A percentile compares a stretch with the other conserved stretches of the same genome.
Evolutionary conservation across 2,329 filamentous ascomycete genomes (phyloP).

Genomic region (Monascus ruber): DNA sequence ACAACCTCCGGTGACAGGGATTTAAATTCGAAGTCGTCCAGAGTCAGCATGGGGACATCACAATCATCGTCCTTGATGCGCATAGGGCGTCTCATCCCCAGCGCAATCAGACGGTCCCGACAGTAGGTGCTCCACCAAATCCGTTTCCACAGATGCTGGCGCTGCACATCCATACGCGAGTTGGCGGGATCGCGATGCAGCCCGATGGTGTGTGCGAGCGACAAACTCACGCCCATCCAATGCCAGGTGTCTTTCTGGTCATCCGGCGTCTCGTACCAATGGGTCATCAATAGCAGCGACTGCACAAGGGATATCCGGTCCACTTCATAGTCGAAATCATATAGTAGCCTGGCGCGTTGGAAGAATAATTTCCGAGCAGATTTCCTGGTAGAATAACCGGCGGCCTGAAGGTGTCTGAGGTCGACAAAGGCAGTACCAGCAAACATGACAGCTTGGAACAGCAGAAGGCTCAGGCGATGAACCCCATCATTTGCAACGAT

Average conservation of each 20-base stretch:
- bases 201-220: constrained; percentile 84
- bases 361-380: constrained; percentile 81
- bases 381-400: constrained; percentile 68
- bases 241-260: constrained; percentile 98
- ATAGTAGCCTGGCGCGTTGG: constrained; percentile 75
- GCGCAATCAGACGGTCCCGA: constrained; percentile 79
- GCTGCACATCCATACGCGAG: constrained; percentile 60
- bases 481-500: constrained; percentile 58
- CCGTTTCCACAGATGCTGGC: constrained; percentile 79
- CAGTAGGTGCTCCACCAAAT: constrained; percentile 99
- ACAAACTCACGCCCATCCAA: constrained; percentile 95
- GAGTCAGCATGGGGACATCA: constrained; percentile 78
- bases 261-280: constrained; percentile 95
- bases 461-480: constrained; percentile 64
- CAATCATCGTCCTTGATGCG: constrained; percentile 89
- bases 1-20: constrained; percentile 56
- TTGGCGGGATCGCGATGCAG: constrained; percentile 75
- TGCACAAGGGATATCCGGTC: constrained; percentile 85
- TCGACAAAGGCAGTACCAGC: constrained; percentile 81
- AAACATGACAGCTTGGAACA: constrained; percentile 95
- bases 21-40: constrained; percentile 73
- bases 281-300: constrained; percentile 81
- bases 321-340: constrained; percentile 90
- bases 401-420: constrained; percentile 60
- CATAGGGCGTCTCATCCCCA: constrained; percentile 87